These are phyloP conservation scores for Dalbergia cultrata DNA, from an alignment of 306 rosid genomes.

Conservation along the genomic window DNA sequence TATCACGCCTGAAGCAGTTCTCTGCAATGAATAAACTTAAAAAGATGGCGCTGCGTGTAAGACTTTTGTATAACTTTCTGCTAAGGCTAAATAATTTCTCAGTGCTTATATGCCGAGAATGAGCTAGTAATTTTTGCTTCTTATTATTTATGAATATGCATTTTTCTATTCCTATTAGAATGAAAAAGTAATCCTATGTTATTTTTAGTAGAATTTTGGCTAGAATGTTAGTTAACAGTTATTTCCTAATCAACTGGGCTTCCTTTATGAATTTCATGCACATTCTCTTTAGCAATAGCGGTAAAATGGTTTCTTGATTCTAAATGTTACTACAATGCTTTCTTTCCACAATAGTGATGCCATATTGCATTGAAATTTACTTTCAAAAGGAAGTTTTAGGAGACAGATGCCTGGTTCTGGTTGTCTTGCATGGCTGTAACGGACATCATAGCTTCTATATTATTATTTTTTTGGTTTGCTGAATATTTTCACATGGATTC, in stretches of 20 bases:
- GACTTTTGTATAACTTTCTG: conserved; percentile 39
- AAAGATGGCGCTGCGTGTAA: conserved; percentile 74
- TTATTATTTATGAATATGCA: neutral
- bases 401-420: neutral
- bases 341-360: conserved; percentile 27
- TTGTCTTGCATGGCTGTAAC: conserved; percentile 32
- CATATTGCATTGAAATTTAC: neutral
- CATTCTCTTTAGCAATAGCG: conserved; percentile 2
- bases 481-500: no score
- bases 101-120: conserved; percentile 6
- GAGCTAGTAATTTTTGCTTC: conserved; percentile 3
- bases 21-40: conserved; percentile 74
- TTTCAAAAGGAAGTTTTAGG: neutral
- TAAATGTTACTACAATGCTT: neutral
- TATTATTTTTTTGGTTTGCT: neutral
- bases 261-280: neutral
- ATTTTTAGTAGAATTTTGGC: conserved; percentile 16
- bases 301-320: conserved; percentile 28
- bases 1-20: conserved; percentile 68
- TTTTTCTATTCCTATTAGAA: conserved; percentile 21
- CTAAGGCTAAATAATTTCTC: conserved; percentile 9
- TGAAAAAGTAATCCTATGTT: conserved; percentile 19
- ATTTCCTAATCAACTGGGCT: conserved; percentile 5
- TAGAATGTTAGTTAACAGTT: conserved; percentile 11
- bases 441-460: neutral